Percentiles rank a stretch among this genome's conserved stretches.
Conservation (phyloP, 257 asterid species). For the Capsicum rhomboideum region DNA sequence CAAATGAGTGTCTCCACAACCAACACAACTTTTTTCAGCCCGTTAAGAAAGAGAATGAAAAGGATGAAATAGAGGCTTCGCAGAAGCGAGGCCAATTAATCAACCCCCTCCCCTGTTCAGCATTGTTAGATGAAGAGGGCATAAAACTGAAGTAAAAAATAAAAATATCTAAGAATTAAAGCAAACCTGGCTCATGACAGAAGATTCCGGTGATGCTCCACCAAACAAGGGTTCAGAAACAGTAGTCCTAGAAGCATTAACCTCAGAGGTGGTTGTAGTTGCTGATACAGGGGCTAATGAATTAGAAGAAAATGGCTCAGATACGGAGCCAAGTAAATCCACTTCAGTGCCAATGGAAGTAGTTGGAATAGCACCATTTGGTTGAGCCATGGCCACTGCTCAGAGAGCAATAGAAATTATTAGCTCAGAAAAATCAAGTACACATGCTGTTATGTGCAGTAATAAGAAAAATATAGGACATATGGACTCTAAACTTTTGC, state of each 20-base stretch:
- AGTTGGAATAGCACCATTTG: constrained; percentile 37
- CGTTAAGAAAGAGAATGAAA: not conserved
- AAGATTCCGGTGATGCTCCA: constrained; percentile 35
- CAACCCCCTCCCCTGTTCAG: not conserved
- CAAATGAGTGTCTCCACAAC: not conserved
- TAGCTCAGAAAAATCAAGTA: not conserved
- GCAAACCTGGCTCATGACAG: constrained; percentile 48
- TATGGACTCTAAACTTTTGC: not conserved
- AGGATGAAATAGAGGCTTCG: not conserved
- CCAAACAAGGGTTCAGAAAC: constrained; percentile 34
- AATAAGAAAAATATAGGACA: not conserved
- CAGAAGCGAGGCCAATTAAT: not conserved
- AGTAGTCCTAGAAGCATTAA: constrained; percentile 28
- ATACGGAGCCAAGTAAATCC: constrained; percentile 70
- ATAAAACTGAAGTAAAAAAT: not conserved
- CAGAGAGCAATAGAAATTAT: not conserved
- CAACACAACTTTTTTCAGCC: not conserved
- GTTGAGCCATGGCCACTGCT: constrained; percentile 32
- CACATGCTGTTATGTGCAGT: not conserved
- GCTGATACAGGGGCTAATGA: constrained; percentile 70
- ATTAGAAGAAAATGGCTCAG: constrained; percentile 52
- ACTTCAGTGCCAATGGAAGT: constrained; percentile 37
- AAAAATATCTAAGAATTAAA: not conserved
- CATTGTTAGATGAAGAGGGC: not conserved
- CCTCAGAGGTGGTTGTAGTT: constrained; percentile 32